These are phyloP conservation scores for Aspergillus thermomutatus DNA, from an alignment of 2,329 filamentous ascomycete genomes.

Conservation along the genomic window DNA sequence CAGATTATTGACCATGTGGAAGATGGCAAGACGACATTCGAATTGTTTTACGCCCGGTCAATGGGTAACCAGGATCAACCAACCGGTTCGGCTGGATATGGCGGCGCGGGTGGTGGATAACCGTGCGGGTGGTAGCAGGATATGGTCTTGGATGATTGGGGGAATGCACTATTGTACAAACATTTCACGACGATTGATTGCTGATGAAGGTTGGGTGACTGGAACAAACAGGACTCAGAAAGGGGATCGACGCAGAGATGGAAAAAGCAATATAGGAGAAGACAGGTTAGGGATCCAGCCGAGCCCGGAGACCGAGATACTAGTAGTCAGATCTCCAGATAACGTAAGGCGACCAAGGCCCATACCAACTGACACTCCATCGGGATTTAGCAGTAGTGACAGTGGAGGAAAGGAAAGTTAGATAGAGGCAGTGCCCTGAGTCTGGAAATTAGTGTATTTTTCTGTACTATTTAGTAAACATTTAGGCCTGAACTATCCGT, in stretches of 20 bases:
- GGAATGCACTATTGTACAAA: not conserved
- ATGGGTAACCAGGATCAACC: not conserved
- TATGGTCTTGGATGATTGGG: not conserved
- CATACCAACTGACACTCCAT: not conserved
- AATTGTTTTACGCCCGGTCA: not conserved
- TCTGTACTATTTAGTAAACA: not conserved
- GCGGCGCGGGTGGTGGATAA: not conserved
- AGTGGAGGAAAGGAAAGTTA: too few species aligned
- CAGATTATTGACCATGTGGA: not conserved
- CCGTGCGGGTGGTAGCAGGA: not conserved
- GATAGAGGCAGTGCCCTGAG: too few species aligned
- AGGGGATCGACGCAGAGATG: not conserved
- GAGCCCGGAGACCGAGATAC: slow-evolving; percentile 16
- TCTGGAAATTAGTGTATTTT: not conserved
- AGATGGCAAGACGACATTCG: not conserved
- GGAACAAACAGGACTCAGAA: not conserved
- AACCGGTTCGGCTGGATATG: not conserved
- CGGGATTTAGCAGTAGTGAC: not conserved
- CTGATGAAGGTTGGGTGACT: slow-evolving; percentile 1
- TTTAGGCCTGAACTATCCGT: not conserved
- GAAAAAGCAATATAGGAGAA: slow-evolving; percentile 1
- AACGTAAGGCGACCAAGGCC: slow-evolving; percentile 9
- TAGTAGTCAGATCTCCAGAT: slow-evolving; percentile 15
- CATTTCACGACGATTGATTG: not conserved
- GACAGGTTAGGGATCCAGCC: slow-evolving; percentile 11